phyloP scores from a whole-genome alignment of 441 rosid species.

The Populus trichocarpa region DNA sequence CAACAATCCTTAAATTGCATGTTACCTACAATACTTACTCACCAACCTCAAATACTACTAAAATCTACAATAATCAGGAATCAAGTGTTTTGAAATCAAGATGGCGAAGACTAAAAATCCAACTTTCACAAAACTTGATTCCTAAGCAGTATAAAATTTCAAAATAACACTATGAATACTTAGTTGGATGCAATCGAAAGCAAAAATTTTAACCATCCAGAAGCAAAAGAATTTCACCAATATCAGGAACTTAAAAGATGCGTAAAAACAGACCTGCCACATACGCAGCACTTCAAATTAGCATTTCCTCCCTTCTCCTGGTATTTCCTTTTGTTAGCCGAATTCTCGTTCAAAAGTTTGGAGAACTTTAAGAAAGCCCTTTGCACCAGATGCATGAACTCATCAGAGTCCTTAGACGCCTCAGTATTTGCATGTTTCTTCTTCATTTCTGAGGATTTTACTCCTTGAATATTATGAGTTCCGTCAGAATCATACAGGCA shows the following conservation, averaged over 20 bases:
- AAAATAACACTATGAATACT: neutral
- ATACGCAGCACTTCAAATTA: slow-evolving; percentile 40
- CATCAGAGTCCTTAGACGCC: slow-evolving; percentile 34
- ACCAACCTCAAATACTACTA: neutral
- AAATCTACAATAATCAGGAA: neutral
- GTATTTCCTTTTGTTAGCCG: slow-evolving; percentile 37
- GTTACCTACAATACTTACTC: neutral
- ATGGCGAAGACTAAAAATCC: neutral
- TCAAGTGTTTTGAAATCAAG: neutral
- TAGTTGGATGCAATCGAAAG: neutral
- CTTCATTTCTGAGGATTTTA: slow-evolving; percentile 13
- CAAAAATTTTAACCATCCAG: neutral
- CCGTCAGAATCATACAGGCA: slow-evolving; percentile 14
- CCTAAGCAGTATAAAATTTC: neutral
- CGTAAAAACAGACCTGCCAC: slow-evolving; percentile 43
- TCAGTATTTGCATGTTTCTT: slow-evolving; percentile 14
- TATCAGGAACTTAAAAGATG: neutral
- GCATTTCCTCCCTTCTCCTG: slow-evolving; percentile 27
- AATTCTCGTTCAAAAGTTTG: slow-evolving; percentile 47
- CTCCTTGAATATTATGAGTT: slow-evolving; percentile 10
- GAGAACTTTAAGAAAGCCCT: slow-evolving; percentile 38
- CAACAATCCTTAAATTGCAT: neutral
- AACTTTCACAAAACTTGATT: neutral
- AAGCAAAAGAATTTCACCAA: neutral
- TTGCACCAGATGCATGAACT: slow-evolving; percentile 38